phyloP scores from a whole-genome alignment of 179 eudicot species.

The Silene coronaria region DNA sequence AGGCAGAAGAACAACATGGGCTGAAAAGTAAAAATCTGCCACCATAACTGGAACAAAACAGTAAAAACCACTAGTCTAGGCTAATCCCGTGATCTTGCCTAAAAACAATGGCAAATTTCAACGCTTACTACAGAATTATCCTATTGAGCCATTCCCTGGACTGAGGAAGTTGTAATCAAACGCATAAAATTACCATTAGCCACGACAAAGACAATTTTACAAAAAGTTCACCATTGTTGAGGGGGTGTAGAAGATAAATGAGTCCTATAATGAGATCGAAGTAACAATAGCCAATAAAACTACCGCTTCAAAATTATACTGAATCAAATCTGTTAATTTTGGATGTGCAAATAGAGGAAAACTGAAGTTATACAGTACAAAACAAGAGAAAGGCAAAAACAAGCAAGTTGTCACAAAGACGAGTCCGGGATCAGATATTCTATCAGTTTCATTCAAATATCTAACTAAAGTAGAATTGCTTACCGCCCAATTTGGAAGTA shows the following conservation, averaged over 20 bases:
- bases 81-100: too few species aligned
- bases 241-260: neutral
- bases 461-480: conserved; percentile 25
- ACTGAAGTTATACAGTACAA: neutral
- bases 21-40: neutral
- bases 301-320: neutral
- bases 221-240: neutral
- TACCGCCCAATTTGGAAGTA: conserved; percentile 99
- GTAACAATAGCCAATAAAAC: neutral
- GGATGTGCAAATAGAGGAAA: neutral
- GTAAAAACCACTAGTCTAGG: too few species aligned
- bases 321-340: neutral
- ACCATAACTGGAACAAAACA: neutral
- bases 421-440: neutral
- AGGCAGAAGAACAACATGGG: neutral
- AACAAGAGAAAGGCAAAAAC: neutral
- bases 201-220: neutral
- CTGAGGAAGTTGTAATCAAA: neutral
- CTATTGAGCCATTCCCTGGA: neutral
- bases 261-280: neutral
- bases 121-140: neutral
- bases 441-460: conserved; percentile 4
- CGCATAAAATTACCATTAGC: neutral
- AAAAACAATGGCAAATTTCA: neutral
- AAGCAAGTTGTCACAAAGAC: neutral